These are phyloP conservation scores for Solanum medicagineum DNA, from an alignment of 257 asterid species.

Conservation along the genomic window DNA sequence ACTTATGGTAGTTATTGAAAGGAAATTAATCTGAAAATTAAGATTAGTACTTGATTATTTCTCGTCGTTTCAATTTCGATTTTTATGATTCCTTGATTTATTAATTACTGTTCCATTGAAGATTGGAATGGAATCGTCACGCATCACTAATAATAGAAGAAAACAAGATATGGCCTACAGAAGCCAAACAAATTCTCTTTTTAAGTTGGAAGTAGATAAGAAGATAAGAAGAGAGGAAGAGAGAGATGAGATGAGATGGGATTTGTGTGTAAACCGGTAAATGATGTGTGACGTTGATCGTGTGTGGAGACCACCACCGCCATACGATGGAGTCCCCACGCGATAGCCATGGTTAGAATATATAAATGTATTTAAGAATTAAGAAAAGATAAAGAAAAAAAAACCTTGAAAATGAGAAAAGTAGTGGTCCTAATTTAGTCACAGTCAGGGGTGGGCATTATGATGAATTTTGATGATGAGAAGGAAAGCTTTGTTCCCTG, in stretches of 20 bases:
- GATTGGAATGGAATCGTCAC: background rate
- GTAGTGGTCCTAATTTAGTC: background rate
- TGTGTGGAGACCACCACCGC: background rate
- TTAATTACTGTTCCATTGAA: conserved; percentile 6
- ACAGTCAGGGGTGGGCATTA: background rate
- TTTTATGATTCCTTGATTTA: background rate
- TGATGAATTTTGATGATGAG: background rate
- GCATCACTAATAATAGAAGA: background rate
- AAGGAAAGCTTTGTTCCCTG: background rate
- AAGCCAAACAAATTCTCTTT: background rate
- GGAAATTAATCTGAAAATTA: background rate
- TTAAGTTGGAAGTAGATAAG: background rate
- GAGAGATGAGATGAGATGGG: conserved; percentile 4
- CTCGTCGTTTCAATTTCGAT: background rate
- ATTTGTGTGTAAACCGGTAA: conserved; percentile 10
- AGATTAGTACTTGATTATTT: background rate
- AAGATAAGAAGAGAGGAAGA: conserved; percentile 7
- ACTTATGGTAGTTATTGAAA: background rate
- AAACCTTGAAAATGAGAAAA: background rate
- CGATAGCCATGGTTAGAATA: background rate
- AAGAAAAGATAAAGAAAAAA: background rate
- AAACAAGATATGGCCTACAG: conserved; percentile 14
- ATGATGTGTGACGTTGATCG: background rate
- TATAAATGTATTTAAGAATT: background rate
- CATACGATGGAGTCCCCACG: background rate